Percentiles rank a stretch among this genome's conserved stretches.
Evolutionary conservation across 2,329 filamentous ascomycete genomes (phyloP).

Genomic region (Talaromyces albobiverticillius): DNA sequence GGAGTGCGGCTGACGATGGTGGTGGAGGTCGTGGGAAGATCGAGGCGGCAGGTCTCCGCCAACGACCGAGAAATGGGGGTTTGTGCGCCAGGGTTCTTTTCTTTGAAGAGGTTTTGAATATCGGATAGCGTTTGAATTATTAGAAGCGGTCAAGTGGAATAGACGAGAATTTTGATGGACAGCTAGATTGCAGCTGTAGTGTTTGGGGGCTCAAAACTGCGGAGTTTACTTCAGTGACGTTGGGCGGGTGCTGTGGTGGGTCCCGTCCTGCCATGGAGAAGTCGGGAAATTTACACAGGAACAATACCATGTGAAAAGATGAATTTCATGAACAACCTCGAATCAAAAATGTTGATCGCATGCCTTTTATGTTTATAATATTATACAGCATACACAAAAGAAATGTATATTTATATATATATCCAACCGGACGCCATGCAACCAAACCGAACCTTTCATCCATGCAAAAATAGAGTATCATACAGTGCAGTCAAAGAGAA

Average conservation of each 20-base stretch:
- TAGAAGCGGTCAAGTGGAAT: neutral
- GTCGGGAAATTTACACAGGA: neutral
- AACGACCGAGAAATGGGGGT: slow-evolving; percentile 13
- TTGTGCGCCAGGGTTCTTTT: slow-evolving; percentile 14
- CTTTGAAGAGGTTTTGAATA: neutral
- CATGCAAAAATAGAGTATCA: neutral
- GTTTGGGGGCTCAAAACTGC: neutral
- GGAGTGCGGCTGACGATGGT: neutral
- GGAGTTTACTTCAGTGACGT: neutral
- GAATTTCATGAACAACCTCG: too few relatives aligned
- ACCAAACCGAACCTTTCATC: neutral
- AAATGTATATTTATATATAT: neutral
- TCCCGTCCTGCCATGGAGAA: neutral
- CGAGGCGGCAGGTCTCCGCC: slow-evolving; percentile 9
- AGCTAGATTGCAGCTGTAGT: neutral
- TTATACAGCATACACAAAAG: too few relatives aligned
- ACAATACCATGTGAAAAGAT: neutral
- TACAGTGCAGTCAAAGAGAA: neutral
- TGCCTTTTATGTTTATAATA: too few relatives aligned
- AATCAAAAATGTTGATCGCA: too few relatives aligned
- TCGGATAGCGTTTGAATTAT: neutral
- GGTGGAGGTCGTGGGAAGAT: slow-evolving; percentile 6
- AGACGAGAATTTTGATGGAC: neutral
- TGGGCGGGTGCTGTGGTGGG: neutral
- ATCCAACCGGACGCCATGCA: slow-evolving; percentile 2